phyloP scores from a whole-genome alignment of 2,329 filamentous ascomycete genomes.

The Trichoderma sp. region DNA sequence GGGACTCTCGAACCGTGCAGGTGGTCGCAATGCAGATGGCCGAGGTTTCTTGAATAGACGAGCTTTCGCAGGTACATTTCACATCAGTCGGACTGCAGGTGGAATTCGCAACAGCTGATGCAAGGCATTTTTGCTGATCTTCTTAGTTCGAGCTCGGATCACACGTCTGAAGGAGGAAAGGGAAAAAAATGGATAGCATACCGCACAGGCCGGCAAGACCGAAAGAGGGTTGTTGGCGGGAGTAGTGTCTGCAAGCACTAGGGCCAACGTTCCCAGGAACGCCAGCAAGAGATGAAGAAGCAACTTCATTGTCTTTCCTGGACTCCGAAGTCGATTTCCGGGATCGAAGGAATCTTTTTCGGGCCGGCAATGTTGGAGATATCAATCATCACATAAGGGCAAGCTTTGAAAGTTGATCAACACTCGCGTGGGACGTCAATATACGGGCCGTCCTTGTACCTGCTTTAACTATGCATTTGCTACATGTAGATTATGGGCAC shows the following conservation, averaged over 20 bases:
- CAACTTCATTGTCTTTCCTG: not conserved
- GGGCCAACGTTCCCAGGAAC: not conserved
- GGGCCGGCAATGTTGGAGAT: not conserved
- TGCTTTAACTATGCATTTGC: not conserved
- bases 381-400: not conserved
- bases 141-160: not conserved
- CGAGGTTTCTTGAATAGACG: not conserved
- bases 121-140: constrained; percentile 7
- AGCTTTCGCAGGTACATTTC: constrained; percentile 3
- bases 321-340: not conserved
- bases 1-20: not conserved
- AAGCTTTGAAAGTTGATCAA: not conserved
- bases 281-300: not conserved
- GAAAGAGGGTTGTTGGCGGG: not conserved
- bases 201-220: not conserved
- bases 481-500: not conserved
- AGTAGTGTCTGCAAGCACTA: not conserved
- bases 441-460: not conserved
- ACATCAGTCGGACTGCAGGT: constrained; percentile 2
- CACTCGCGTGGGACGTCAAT: not conserved
- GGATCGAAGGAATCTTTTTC: not conserved
- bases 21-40: not conserved
- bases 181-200: not conserved
- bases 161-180: not conserved
- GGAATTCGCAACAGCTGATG: not conserved